phyloP scores from a whole-genome alignment of 495 filamentous ascomycete species.

The Elasticomyces elasticus region DNA sequence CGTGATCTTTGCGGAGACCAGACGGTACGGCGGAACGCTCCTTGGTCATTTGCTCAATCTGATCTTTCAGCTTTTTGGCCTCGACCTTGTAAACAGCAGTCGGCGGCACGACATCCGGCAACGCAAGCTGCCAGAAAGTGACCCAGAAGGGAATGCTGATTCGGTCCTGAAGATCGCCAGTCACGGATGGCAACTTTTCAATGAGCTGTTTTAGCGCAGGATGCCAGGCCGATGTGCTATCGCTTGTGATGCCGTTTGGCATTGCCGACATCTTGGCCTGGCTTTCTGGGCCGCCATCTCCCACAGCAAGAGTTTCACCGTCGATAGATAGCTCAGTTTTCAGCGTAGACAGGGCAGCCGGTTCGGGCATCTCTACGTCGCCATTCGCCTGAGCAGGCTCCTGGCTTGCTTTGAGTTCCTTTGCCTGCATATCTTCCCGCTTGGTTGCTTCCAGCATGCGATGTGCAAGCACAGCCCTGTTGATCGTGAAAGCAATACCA shows the following conservation, averaged over 20 bases:
- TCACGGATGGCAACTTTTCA: conserved; percentile 52
- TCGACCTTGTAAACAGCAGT: conserved; percentile 65
- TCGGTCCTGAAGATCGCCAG: conserved; percentile 51
- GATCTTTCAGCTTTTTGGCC: conserved; percentile 49
- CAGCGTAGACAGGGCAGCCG: not conserved
- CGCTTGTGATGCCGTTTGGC: not conserved
- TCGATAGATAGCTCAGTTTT: not conserved
- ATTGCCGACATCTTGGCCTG: not conserved
- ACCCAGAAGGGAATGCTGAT: conserved; percentile 72
- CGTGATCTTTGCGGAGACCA: conserved; percentile 51
- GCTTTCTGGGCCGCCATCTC: not conserved
- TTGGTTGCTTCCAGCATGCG: conserved; percentile 38
- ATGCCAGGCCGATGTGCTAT: conserved; percentile 46
- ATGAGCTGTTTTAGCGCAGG: conserved; percentile 71
- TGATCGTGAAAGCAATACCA: conserved; percentile 79
- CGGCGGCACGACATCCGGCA: conserved; percentile 68
- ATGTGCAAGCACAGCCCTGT: conserved; percentile 54
- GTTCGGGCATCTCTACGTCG: conserved; percentile 27
- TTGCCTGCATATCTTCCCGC: conserved; percentile 18
- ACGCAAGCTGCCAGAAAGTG: conserved; percentile 84
- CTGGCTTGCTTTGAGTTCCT: conserved; percentile 3
- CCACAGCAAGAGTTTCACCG: not conserved
- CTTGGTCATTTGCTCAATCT: conserved; percentile 49
- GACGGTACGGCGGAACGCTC: conserved; percentile 64
- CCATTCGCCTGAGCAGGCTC: conserved; percentile 18